Percentiles rank a stretch among this genome's conserved stretches.
phyloP scores from a whole-genome alignment of 768 basidiomycete genomes.

The Cubamyces sp. region DNA sequence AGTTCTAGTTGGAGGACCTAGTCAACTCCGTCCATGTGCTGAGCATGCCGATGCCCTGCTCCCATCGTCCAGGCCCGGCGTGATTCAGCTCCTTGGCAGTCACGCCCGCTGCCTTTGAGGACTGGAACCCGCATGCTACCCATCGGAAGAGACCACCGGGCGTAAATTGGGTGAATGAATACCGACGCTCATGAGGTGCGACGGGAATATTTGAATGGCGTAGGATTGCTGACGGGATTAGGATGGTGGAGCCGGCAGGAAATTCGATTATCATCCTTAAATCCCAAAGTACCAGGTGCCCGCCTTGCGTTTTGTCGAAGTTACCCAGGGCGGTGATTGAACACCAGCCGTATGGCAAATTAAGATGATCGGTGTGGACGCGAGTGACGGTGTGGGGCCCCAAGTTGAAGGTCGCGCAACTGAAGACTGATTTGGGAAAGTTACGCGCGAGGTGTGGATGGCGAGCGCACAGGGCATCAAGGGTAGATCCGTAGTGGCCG shows the following conservation, averaged over 20 bases:
- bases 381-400: constrained; percentile 23
- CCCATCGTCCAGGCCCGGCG: no score
- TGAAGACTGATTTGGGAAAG: constrained; percentile 36
- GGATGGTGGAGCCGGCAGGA: constrained; percentile 30
- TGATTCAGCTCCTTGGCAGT: background rate
- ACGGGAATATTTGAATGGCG: constrained; percentile 23
- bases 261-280: constrained; percentile 34
- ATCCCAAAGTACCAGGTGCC: constrained; percentile 40
- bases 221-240: constrained; percentile 30
- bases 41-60: no score
- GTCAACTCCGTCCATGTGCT: no score
- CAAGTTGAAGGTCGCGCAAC: constrained; percentile 38
- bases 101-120: background rate
- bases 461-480: background rate
- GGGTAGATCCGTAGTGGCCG: background rate
- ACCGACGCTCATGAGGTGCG: constrained; percentile 24
- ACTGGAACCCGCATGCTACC: constrained; percentile 30
- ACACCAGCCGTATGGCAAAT: constrained; percentile 40
- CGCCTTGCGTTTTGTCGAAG: constrained; percentile 36
- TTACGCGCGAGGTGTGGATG: constrained; percentile 10
- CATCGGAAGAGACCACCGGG: constrained; percentile 36
- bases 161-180: constrained; percentile 36
- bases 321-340: constrained; percentile 36
- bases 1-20: no score
- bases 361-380: constrained; percentile 35